These are phyloP conservation scores for Nothopassalora personata DNA, from an alignment of 2,329 filamentous ascomycete species.

Conservation along the genomic window DNA sequence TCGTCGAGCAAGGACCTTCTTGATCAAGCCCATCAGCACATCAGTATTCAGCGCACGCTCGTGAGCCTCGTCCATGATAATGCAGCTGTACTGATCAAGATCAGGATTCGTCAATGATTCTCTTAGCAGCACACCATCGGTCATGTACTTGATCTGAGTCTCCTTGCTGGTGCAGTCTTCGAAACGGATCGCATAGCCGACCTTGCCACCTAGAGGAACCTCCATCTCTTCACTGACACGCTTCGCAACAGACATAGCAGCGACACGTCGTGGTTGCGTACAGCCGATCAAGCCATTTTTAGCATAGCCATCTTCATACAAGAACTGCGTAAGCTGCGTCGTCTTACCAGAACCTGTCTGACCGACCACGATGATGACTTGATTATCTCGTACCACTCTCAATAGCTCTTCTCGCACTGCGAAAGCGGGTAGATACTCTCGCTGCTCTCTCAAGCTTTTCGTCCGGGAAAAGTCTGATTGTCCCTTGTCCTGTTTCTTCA, in stretches of 20 bases:
- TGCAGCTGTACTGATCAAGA: slow-evolving; percentile 91
- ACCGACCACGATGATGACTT: slow-evolving; percentile 93
- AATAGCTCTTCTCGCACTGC: slow-evolving; percentile 90
- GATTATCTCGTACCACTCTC: slow-evolving; percentile 89
- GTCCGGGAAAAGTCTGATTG: slow-evolving; percentile 89
- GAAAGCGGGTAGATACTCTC: slow-evolving; percentile 91
- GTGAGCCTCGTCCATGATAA: slow-evolving; percentile 99
- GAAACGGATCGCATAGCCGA: slow-evolving; percentile 96
- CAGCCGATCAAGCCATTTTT: slow-evolving; percentile 87
- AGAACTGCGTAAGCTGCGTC: slow-evolving; percentile 91
- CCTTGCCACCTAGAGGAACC: slow-evolving; percentile 75
- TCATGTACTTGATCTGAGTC: slow-evolving; percentile 98
- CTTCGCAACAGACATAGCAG: slow-evolving; percentile 98
- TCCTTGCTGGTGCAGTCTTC: slow-evolving; percentile 97
- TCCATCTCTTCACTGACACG: slow-evolving; percentile 99
- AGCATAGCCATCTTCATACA: slow-evolving; percentile 92
- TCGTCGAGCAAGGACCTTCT: slow-evolving; percentile 86
- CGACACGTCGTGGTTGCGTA: slow-evolving; percentile 91
- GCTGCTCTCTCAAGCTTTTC: slow-evolving; percentile 84
- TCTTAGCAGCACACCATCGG: slow-evolving; percentile 86
- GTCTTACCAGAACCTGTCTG: slow-evolving; percentile 98
- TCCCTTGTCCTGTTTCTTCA: slow-evolving; percentile 76
- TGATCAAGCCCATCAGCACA: slow-evolving; percentile 94
- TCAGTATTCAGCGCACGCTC: slow-evolving; percentile 95
- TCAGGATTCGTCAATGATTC: slow-evolving; percentile 91